A percentile compares a stretch with the other conserved stretches of the same genome.
Conservation (phyloP, 805 yeast genomes). For the Zygoascus bituminiphila region DNA sequence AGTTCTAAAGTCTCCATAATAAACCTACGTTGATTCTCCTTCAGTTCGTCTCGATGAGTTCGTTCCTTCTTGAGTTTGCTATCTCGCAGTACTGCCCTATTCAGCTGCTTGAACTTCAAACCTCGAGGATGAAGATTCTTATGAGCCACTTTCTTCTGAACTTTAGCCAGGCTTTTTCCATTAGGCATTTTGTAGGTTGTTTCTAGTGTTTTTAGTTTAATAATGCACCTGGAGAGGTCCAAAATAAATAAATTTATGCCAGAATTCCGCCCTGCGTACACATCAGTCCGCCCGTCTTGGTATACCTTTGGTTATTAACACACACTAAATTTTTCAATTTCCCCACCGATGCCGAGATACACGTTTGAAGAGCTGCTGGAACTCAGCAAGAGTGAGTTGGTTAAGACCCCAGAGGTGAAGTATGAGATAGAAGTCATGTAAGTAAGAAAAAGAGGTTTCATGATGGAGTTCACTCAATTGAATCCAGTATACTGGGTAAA, state of each 20-base stretch:
- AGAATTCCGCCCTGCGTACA: neutral
- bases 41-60: slow-evolving; percentile 44
- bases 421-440: slow-evolving; percentile 3
- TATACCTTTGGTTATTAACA: too few species aligned
- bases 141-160: slow-evolving; percentile 49
- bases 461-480: too few species aligned
- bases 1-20: too few species aligned
- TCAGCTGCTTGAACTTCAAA: slow-evolving; percentile 74
- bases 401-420: slow-evolving; percentile 23
- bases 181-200: slow-evolving; percentile 52
- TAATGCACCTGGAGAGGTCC: too few species aligned
- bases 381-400: slow-evolving; percentile 22
- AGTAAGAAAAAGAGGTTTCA: neutral
- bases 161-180: slow-evolving; percentile 58
- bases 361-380: slow-evolving; percentile 21
- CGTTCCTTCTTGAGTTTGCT: slow-evolving; percentile 56
- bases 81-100: slow-evolving; percentile 82
- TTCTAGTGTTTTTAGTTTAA: too few species aligned
- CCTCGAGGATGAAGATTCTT: slow-evolving; percentile 77
- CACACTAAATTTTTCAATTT: neutral
- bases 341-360: slow-evolving; percentile 24
- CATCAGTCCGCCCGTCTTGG: neutral
- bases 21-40: slow-evolving; percentile 21
- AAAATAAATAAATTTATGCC: neutral
- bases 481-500: neutral